Conservation (phyloP, 768 basidiomycete species). For the Tylopilus sp. region DNA sequence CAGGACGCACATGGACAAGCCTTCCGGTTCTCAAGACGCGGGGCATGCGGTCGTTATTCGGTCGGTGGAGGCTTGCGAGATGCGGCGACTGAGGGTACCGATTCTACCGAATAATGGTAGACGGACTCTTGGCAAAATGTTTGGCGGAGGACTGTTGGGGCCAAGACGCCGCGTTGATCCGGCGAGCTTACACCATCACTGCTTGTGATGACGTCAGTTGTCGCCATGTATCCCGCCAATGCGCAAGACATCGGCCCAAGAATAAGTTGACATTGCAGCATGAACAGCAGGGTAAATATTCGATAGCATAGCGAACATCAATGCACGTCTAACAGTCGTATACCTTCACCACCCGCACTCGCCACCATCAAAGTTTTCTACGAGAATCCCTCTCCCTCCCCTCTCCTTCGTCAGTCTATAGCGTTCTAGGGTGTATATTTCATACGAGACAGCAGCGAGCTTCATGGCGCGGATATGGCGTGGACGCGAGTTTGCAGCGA, state of each 20-base stretch:
- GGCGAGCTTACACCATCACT: background rate
- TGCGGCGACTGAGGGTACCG: too few relatives aligned
- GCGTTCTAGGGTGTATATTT: slow-evolving; percentile 75
- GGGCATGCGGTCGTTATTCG: background rate
- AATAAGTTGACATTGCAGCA: background rate
- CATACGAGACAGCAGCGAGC: slow-evolving; percentile 74
- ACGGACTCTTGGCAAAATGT: too few relatives aligned
- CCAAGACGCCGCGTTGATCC: background rate
- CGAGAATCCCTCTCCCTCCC: slow-evolving; percentile 53
- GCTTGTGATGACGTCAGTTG: background rate
- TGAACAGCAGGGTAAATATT: background rate
- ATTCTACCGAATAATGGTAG: too few relatives aligned
- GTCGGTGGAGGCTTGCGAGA: too few relatives aligned
- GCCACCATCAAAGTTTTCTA: slow-evolving; percentile 58
- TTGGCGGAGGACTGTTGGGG: too few relatives aligned
- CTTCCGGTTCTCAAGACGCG: too few relatives aligned
- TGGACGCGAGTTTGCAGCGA: slow-evolving; percentile 74
- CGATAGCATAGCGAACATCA: background rate
- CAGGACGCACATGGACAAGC: too few relatives aligned
- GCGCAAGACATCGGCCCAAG: background rate
- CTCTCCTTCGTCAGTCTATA: slow-evolving; percentile 63
- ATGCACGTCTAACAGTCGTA: background rate
- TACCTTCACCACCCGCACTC: slow-evolving; percentile 66
- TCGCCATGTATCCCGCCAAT: background rate
- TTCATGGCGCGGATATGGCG: slow-evolving; percentile 82